These are phyloP conservation scores for Talaromyces piceae DNA, from an alignment of 2,329 filamentous ascomycete genomes.

Conservation along the genomic window DNA sequence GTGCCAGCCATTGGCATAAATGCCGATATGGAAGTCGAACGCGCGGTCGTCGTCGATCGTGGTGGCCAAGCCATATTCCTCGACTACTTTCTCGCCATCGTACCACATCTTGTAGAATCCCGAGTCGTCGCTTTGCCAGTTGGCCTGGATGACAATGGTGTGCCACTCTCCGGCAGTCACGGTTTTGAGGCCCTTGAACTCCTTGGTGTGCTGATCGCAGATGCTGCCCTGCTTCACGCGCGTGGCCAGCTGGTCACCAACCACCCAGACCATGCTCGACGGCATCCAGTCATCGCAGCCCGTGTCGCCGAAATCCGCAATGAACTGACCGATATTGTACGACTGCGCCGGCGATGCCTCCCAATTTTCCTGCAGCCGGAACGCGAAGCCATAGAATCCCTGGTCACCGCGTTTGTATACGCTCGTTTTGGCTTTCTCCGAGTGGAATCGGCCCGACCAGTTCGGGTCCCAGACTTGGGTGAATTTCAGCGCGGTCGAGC, in stretches of 20 bases:
- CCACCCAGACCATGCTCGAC: slow-evolving; percentile 42
- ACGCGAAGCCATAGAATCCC: slow-evolving; percentile 46
- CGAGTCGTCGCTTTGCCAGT: slow-evolving; percentile 38
- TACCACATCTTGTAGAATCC: slow-evolving; percentile 44
- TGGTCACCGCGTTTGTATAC: slow-evolving; percentile 41
- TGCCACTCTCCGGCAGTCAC: slow-evolving; percentile 43
- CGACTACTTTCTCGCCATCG: slow-evolving; percentile 40
- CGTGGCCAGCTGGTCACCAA: slow-evolving; percentile 37
- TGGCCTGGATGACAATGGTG: slow-evolving; percentile 39
- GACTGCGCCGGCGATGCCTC: slow-evolving; percentile 38
- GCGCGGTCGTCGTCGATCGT: slow-evolving; percentile 38
- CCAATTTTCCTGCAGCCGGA: slow-evolving; percentile 43
- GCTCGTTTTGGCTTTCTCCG: slow-evolving; percentile 39
- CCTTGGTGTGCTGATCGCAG: slow-evolving; percentile 27
- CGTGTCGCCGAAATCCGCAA: slow-evolving; percentile 41
- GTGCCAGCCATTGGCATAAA: slow-evolving; percentile 47
- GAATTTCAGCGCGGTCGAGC: slow-evolving; percentile 39
- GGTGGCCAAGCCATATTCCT: slow-evolving; percentile 35
- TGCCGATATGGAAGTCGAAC: slow-evolving; percentile 42
- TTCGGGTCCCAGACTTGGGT: slow-evolving; percentile 30
- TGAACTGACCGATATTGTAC: slow-evolving; percentile 48
- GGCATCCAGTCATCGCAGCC: slow-evolving; percentile 45
- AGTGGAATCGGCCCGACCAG: slow-evolving; percentile 44
- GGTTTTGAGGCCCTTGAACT: slow-evolving; percentile 29
- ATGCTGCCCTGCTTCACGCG: slow-evolving; percentile 38